Base-by-base conservation (phyloP, 306 rosid genomes). In the Alnus rubra region DNA sequence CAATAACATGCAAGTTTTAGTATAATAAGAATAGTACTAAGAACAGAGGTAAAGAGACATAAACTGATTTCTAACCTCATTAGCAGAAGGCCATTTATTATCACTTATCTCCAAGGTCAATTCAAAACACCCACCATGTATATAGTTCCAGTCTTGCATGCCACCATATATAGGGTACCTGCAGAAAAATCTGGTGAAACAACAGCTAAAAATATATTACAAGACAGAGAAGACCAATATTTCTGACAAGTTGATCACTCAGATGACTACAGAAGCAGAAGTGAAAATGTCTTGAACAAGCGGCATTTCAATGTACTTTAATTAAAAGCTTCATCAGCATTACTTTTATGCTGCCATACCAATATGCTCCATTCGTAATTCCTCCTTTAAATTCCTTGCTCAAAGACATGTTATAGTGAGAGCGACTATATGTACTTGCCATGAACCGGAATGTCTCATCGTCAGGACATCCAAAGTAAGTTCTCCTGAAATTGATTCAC, bases 81-180 rank as follows among this genome's bases (percentile, higher is more conserved):
- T 78, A 69, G 96, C 93, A 81, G 74, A 58, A 80, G 98, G 99
- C 99, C 99, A 95, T 88, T 93, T 95, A 86, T 90, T 81, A 71
- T 91, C 96, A 64, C 98, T 95, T 76, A 95, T 75, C 93, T 95
- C 99, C 79, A 91, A 83, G 68, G 98, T 95, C 85, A 90, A 84
- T 82, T 95, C 99, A 78, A 95, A 89, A 89, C 98, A 93, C 60
- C 94, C 96, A 59, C 82, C 96, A 33, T 91, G 88, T 80, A 89
- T 93, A 73, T 91, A 95, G 84, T 95, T 95, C 97, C 98, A 95
- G 78, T 93, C 99, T 86, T 95, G 98, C 99, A 95, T 95, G 82
- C 97, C 99, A 68, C 99, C 99, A 67, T 93, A 93, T 71, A 95
- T 76, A 18, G 99, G 99, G 64, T 95, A 95, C 98, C 99, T 95